phyloP scores from a whole-genome alignment of 331 rosid species.

The Spiraea crenata region DNA sequence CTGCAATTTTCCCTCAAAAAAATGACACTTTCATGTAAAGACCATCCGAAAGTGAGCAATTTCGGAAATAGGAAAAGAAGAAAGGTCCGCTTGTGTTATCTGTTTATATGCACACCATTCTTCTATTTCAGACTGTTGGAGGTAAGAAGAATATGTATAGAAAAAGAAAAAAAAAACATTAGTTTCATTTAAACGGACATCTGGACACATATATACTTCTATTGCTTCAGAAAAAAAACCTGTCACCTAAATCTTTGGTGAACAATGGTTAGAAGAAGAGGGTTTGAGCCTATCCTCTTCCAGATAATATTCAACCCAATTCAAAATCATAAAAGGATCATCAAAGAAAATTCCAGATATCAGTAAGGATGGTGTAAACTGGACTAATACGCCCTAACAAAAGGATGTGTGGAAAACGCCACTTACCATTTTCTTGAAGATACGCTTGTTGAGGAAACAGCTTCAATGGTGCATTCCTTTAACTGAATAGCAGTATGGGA shows the following conservation, averaged over 20 bases:
- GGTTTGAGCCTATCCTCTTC: background rate
- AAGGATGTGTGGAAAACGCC: constrained; percentile 13
- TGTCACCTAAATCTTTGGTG: background rate
- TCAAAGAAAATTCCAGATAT: background rate
- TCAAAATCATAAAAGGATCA: background rate
- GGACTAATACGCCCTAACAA: background rate
- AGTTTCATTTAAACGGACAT: background rate
- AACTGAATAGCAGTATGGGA: constrained; percentile 41
- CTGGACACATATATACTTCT: background rate
- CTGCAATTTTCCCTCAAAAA: too few relatives aligned
- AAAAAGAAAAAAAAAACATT: background rate
- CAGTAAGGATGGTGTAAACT: background rate
- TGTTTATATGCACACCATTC: background rate
- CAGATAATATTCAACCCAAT: background rate
- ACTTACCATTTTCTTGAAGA: constrained; percentile 84
- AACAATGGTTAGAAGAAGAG: background rate
- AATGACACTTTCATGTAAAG: background rate
- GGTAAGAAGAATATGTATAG: background rate
- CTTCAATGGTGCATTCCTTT: constrained; percentile 60
- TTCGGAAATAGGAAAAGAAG: background rate
- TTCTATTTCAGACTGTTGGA: background rate
- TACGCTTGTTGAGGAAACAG: constrained; percentile 72
- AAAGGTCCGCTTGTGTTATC: background rate
- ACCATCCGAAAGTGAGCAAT: background rate
- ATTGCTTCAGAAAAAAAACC: background rate